phyloP scores from a whole-genome alignment of 2,329 filamentous ascomycete species.

The Trichophyton benhamiae region DNA sequence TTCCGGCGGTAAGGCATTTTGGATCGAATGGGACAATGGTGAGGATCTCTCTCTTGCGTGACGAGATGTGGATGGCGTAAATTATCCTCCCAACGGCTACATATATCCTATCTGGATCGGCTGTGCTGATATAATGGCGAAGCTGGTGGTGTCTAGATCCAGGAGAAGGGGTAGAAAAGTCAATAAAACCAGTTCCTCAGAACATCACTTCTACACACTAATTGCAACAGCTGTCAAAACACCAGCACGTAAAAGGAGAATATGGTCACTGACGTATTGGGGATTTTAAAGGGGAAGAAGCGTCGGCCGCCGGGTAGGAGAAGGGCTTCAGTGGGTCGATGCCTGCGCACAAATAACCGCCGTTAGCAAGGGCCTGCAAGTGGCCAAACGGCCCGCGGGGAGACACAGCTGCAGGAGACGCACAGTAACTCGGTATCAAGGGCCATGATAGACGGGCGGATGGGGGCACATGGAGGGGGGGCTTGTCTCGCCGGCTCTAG shows the following conservation, averaged over 20 bases:
- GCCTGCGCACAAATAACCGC: constrained; percentile 34
- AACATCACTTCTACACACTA: background rate
- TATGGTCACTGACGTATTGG: constrained; percentile 45
- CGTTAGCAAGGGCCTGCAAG: constrained; percentile 3
- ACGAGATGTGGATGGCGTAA: constrained; percentile 56
- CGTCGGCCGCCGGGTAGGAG: constrained; percentile 49
- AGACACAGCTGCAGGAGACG: constrained; percentile 14
- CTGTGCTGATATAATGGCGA: constrained; percentile 75
- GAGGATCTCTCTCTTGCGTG: constrained; percentile 59
- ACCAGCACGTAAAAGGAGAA: constrained; percentile 11
- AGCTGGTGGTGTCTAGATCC: constrained; percentile 40
- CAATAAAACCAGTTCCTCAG: background rate
- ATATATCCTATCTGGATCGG: constrained; percentile 66
- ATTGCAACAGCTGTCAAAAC: background rate
- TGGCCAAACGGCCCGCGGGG: constrained; percentile 6
- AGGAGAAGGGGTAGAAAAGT: background rate
- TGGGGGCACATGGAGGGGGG: background rate
- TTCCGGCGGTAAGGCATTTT: constrained; percentile 74
- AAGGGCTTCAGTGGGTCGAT: constrained; percentile 53
- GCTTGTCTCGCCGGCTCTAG: background rate
- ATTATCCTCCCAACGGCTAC: constrained; percentile 70
- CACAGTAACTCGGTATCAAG: constrained; percentile 30
- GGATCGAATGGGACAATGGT: constrained; percentile 58
- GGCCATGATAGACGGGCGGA: constrained; percentile 25
- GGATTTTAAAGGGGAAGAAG: constrained; percentile 56